These are phyloP conservation scores for Aquilaria yunnanensis DNA, from an alignment of 345 rosid species.

Conservation along the genomic window DNA sequence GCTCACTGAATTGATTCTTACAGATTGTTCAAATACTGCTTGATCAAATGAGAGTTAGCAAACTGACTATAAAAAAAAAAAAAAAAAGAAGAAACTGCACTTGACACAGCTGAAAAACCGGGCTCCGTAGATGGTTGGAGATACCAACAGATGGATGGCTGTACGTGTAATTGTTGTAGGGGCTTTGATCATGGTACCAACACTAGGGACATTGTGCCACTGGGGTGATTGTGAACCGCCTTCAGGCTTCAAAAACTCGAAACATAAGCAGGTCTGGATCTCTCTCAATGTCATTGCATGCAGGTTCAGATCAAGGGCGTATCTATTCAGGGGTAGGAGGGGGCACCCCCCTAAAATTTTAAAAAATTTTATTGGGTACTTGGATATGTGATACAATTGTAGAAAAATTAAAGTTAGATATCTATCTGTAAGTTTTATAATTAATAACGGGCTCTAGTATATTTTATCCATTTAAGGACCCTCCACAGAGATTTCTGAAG, in stretches of 20 bases:
- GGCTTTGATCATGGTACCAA: slow-evolving; percentile 66
- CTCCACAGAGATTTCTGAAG: no score
- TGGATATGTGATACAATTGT: no score
- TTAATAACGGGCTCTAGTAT: no score
- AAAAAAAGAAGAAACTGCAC: slow-evolving; percentile 46
- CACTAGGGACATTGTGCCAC: slow-evolving; percentile 84
- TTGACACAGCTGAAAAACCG: slow-evolving; percentile 18
- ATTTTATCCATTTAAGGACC: no score
- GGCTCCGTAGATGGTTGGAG: slow-evolving; percentile 61
- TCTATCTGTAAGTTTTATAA: no score
- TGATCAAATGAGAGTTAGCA: slow-evolving; percentile 65
- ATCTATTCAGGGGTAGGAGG: no score
- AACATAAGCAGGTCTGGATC: slow-evolving; percentile 48
- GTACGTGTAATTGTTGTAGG: slow-evolving; percentile 50
- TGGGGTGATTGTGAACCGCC: slow-evolving; percentile 67
- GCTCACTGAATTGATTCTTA: slow-evolving; percentile 15
- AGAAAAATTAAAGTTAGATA: no score
- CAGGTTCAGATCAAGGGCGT: no score
- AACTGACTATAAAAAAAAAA: slow-evolving; percentile 58
- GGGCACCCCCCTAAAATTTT: no score
- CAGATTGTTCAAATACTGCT: slow-evolving; percentile 15
- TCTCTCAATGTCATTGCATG: slow-evolving; percentile 42
- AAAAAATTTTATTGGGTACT: no score
- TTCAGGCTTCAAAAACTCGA: slow-evolving; percentile 43
- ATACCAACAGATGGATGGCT: slow-evolving; percentile 51